Evolutionary conservation across 371 early-diverging fungal genomes (phyloP), one percentile per base, ranked within the genome.

Genomic region (Mucor mucedo): DNA sequence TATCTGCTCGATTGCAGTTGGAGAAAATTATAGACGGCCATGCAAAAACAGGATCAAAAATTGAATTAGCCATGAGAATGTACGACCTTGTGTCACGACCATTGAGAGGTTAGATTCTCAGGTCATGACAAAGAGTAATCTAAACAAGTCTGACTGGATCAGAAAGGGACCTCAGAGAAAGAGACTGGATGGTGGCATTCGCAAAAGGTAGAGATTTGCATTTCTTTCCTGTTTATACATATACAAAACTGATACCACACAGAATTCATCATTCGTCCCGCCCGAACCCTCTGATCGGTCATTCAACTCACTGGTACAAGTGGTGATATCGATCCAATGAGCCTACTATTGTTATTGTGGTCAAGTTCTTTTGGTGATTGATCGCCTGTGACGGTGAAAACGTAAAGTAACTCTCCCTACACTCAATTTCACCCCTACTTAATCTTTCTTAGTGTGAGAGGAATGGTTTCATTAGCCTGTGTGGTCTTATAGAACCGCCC

Each of bases 401-500:
- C 66, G 91, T 91, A 83, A 70, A 13, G 2, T 14, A 35, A 32
- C 50, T 16, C 47, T 33, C 27, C 5, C 10, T 21, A 8, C 9
- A 55, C 42, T 32, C 13, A 14, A n/a, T 29, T 52, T 27, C 2
- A n/a, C 29, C n/a, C 4, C 38, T 45, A 16, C 10, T 27, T 63
- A 8, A 14, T 44, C 3, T 50, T 28, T 10, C 3, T 7, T 68
- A 89, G 87, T 95, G 95, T 72, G 88, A 87, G 49, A 84, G 56
- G 92, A 94, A 66, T 97, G 97, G 97, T 95, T 94, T 76, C 97
- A 97, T 76, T 90, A 90, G 81, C 80, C 6, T 97, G 97, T 73
- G 93, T 6, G 94, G 91, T 7, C 82, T 95, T 38, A 81, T 84
- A 16, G 84, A 80, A 35, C 87, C 89, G 9, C 93, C 93, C 32